These are phyloP conservation scores for Cercospora sp. DNA, from an alignment of 2,329 filamentous ascomycete species.

Conservation along the genomic window DNA sequence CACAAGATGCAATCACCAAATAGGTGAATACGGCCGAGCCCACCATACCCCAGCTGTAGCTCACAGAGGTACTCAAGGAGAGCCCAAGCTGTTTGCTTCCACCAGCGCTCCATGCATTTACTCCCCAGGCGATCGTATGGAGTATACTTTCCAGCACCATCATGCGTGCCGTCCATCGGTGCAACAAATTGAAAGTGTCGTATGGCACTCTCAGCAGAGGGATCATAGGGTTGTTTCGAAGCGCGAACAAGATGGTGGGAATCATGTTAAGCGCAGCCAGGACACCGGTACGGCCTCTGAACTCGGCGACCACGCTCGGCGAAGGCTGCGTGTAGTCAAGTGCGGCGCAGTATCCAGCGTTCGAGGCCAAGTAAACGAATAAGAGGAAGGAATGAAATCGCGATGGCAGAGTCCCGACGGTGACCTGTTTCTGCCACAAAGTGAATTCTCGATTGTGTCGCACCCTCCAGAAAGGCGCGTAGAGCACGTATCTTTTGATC, in stretches of 20 bases:
- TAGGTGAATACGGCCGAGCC: slow-evolving; percentile 65
- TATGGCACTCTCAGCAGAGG: slow-evolving; percentile 80
- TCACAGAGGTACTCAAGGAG: slow-evolving; percentile 59
- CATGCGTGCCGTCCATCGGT: slow-evolving; percentile 79
- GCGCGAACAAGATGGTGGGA: slow-evolving; percentile 80
- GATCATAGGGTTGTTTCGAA: slow-evolving; percentile 92
- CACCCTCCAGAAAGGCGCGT: slow-evolving; percentile 70
- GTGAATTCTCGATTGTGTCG: slow-evolving; percentile 64
- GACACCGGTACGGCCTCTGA: slow-evolving; percentile 81
- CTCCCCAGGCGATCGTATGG: slow-evolving; percentile 71
- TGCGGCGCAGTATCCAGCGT: slow-evolving; percentile 73
- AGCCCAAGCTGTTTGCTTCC: slow-evolving; percentile 61
- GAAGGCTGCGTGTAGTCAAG: slow-evolving; percentile 54
- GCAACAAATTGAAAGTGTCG: slow-evolving; percentile 91
- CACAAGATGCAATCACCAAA: slow-evolving; percentile 73
- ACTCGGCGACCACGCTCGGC: slow-evolving; percentile 68
- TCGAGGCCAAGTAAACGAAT: slow-evolving; percentile 65
- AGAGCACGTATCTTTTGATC: slow-evolving; percentile 64
- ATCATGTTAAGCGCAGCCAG: slow-evolving; percentile 89
- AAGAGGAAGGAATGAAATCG: slow-evolving; percentile 73
- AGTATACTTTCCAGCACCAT: slow-evolving; percentile 67
- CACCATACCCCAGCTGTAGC: slow-evolving; percentile 65
- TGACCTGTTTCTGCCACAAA: slow-evolving; percentile 55
- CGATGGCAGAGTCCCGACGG: slow-evolving; percentile 72
- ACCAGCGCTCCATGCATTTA: slow-evolving; percentile 61